Conservation (phyloP, 768 basidiomycete species). For the Amylocystis lapponica region DNA sequence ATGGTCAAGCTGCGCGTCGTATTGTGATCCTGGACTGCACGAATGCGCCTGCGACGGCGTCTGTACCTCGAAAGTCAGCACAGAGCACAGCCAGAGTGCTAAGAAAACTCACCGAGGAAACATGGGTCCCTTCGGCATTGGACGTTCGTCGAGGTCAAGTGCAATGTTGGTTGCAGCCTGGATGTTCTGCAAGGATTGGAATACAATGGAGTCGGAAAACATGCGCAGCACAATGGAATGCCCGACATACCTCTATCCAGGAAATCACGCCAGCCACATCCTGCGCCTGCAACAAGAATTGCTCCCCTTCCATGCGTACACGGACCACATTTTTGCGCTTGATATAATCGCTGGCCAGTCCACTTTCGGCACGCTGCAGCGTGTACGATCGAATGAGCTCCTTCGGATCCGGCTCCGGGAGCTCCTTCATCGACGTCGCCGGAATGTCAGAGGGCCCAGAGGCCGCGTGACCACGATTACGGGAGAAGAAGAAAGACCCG, state of each 20-base stretch:
- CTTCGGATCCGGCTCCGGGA: conserved; percentile 31
- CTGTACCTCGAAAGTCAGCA: too few relatives aligned
- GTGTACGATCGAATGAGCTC: conserved; percentile 70
- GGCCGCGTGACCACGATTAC: conserved; percentile 7
- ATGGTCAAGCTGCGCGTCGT: too few relatives aligned
- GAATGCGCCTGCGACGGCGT: too few relatives aligned
- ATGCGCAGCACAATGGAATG: background rate
- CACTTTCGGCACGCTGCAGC: conserved; percentile 88
- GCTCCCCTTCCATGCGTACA: conserved; percentile 89
- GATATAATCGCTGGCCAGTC: conserved; percentile 89
- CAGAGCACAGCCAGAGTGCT: too few relatives aligned
- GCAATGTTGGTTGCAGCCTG: conserved; percentile 92
- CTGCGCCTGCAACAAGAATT: conserved; percentile 88
- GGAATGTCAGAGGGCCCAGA: conserved; percentile 9
- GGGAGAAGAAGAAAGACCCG: conserved; percentile 10
- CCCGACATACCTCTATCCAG: conserved; percentile 82
- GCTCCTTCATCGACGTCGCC: conserved; percentile 3
- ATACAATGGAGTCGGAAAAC: conserved; percentile 3
- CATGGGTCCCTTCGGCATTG: conserved; percentile 87
- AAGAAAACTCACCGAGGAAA: conserved; percentile 72
- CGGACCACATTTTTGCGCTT: conserved; percentile 94
- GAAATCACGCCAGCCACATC: conserved; percentile 82
- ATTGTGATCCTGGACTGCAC: too few relatives aligned
- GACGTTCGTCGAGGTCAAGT: conserved; percentile 84
- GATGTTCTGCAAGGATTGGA: conserved; percentile 52